A percentile compares a stretch with the other conserved stretches of the same genome.
These are phyloP conservation scores for Thuidium tamariscinum DNA, from an alignment of 225 moss, liverwort and hornwort genomes.

Conservation along the genomic window DNA sequence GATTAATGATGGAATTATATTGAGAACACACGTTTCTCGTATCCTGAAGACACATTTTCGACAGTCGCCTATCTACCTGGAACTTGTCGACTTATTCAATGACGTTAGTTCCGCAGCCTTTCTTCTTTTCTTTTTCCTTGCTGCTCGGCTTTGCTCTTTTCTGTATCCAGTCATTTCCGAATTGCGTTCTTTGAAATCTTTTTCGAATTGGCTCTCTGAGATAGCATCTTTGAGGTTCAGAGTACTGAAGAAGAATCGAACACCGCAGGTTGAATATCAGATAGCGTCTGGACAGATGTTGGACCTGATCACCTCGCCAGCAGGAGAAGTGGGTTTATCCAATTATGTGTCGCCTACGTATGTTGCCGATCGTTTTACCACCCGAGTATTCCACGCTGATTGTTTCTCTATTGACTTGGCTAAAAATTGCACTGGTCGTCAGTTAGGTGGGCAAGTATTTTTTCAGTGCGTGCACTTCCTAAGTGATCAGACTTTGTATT, in stretches of 20 bases:
- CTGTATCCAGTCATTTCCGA: background rate
- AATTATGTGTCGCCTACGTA: slow-evolving; percentile 55
- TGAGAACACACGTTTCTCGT: slow-evolving; percentile 74
- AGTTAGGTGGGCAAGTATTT: background rate
- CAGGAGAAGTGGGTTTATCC: slow-evolving; percentile 57
- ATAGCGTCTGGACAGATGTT: slow-evolving; percentile 59
- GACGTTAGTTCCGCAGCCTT: slow-evolving; percentile 10
- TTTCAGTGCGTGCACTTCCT: background rate
- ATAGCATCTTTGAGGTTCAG: background rate
- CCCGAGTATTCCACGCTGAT: background rate
- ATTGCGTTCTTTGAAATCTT: background rate
- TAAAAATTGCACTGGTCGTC: background rate
- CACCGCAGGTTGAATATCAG: slow-evolving; percentile 50
- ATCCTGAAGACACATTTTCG: slow-evolving; percentile 89
- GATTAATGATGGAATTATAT: slow-evolving; percentile 72
- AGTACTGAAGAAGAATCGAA: background rate
- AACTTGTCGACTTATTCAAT: slow-evolving; percentile 80
- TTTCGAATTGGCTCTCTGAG: background rate
- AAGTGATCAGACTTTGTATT: background rate
- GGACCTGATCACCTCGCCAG: slow-evolving; percentile 57
- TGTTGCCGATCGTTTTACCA: background rate
- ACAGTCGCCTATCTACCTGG: slow-evolving; percentile 54
- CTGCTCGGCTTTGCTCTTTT: background rate
- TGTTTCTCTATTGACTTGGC: background rate
- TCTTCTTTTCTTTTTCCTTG: background rate